Evolutionary conservation across 2,329 filamentous ascomycete species (phyloP).

Genomic region (Aspergillus quadrilineatus): DNA sequence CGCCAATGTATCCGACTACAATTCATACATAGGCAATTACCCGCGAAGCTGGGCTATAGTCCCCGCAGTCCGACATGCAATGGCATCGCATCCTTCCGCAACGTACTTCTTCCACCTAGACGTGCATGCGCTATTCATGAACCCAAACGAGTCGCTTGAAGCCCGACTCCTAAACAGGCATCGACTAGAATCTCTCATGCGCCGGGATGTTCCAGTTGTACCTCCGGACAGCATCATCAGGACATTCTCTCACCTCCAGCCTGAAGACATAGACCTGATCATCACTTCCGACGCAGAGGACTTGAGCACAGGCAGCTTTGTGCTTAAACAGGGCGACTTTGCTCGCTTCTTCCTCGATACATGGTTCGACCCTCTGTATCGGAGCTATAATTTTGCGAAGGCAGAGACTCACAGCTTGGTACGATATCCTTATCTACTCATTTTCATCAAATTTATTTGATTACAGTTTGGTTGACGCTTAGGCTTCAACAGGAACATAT

Average conservation of each 20-base stretch:
- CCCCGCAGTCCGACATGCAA: constrained; percentile 83
- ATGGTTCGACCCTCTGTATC: constrained; percentile 94
- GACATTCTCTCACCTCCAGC: constrained; percentile 80
- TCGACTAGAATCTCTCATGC: constrained; percentile 74
- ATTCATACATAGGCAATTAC: constrained; percentile 40
- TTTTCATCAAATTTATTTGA: not conserved
- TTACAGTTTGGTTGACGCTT: constrained; percentile 27
- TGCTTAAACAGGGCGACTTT: constrained; percentile 84
- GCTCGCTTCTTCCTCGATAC: constrained; percentile 88
- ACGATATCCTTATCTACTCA: constrained; percentile 35
- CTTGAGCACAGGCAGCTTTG: constrained; percentile 71
- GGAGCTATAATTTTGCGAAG: constrained; percentile 94
- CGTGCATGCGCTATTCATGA: constrained; percentile 84
- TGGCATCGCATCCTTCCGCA: constrained; percentile 73
- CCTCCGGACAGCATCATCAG: constrained; percentile 96
- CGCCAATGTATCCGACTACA: constrained; percentile 72
- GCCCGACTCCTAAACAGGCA: constrained; percentile 66
- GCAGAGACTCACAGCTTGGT: constrained; percentile 89
- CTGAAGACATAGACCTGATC: constrained; percentile 75
- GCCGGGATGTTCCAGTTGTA: constrained; percentile 80
- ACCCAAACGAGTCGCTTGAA: constrained; percentile 68
- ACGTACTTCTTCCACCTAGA: constrained; percentile 87
- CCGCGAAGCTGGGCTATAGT: constrained; percentile 62
- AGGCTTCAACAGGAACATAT: constrained; percentile 67
- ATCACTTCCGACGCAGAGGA: constrained; percentile 82